These are phyloP conservation scores for Pseudogymnoascus sp. DNA, from an alignment of 2,329 filamentous ascomycete species.

Conservation along the genomic window DNA sequence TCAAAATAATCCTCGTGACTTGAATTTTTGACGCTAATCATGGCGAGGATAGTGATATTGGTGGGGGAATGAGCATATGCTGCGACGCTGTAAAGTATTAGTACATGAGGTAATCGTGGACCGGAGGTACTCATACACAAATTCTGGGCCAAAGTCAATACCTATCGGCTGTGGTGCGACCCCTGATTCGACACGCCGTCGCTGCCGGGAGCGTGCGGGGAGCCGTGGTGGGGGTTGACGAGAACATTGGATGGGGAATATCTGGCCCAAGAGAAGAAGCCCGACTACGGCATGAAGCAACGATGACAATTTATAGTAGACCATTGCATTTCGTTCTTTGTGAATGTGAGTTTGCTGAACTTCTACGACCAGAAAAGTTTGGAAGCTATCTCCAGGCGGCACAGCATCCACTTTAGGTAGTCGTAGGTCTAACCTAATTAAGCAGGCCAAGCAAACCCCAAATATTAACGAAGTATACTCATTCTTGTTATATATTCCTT, in stretches of 20 bases:
- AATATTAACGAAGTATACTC: not conserved
- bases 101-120: not conserved
- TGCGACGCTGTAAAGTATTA: not conserved
- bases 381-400: not conserved
- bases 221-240: not conserved
- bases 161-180: not conserved
- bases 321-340: not conserved
- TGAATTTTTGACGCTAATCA: not conserved
- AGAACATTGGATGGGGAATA: not conserved
- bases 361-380: not conserved
- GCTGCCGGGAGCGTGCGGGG: not conserved
- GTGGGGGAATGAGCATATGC: not conserved
- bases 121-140: not conserved
- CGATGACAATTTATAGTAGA: not conserved
- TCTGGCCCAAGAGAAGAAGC: not conserved
- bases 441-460: not conserved
- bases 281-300: not conserved
- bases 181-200: not conserved
- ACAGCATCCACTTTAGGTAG: not conserved
- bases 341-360: not conserved
- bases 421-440: not conserved
- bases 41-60: not conserved
- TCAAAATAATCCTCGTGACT: not conserved
- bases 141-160: not conserved
- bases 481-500: not conserved